These are phyloP conservation scores for Butyriboletus loyo DNA, from an alignment of 768 basidiomycete genomes.

Conservation along the genomic window DNA sequence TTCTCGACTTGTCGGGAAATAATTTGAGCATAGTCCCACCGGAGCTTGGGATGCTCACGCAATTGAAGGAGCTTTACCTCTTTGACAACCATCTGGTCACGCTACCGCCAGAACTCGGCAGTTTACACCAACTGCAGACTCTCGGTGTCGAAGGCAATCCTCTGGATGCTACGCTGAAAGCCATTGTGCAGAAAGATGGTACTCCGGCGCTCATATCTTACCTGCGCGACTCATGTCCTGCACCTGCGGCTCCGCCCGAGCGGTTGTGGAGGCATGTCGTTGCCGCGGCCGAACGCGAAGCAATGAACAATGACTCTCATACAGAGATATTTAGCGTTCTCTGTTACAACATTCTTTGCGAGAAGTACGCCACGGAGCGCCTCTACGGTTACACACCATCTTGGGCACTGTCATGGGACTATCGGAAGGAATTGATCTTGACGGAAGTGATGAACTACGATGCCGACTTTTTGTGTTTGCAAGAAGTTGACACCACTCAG, in stretches of 20 bases:
- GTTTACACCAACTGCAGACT: conserved; percentile 86
- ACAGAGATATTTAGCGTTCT: conserved; percentile 78
- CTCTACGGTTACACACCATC: conserved; percentile 95
- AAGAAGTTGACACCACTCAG: conserved; percentile 91
- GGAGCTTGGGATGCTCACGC: conserved; percentile 87
- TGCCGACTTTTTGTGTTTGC: conserved; percentile 89
- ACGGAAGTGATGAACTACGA: conserved; percentile 78
- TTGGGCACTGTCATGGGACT: conserved; percentile 96
- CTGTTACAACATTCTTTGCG: conserved; percentile 94
- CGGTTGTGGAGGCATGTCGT: conserved; percentile 73
- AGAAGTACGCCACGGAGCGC: conserved; percentile 81
- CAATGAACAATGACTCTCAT: conserved; percentile 56
- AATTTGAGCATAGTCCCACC: conserved; percentile 71
- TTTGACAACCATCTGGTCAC: conserved; percentile 93
- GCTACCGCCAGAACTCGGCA: conserved; percentile 85
- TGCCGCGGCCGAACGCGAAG: conserved; percentile 55
- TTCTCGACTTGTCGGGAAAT: conserved; percentile 92
- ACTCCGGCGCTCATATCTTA: conserved; percentile 83
- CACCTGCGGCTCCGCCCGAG: conserved; percentile 75
- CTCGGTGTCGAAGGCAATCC: conserved; percentile 98
- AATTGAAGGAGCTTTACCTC: conserved; percentile 86
- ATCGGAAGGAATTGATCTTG: conserved; percentile 84
- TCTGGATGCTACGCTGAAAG: conserved; percentile 70
- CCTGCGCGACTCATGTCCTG: conserved; percentile 91
- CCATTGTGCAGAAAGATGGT: conserved; percentile 92